A percentile compares a stretch with the other conserved stretches of the same genome.
These are phyloP conservation scores for Suillus ampliporus DNA, from an alignment of 768 basidiomycete genomes.

Conservation along the genomic window DNA sequence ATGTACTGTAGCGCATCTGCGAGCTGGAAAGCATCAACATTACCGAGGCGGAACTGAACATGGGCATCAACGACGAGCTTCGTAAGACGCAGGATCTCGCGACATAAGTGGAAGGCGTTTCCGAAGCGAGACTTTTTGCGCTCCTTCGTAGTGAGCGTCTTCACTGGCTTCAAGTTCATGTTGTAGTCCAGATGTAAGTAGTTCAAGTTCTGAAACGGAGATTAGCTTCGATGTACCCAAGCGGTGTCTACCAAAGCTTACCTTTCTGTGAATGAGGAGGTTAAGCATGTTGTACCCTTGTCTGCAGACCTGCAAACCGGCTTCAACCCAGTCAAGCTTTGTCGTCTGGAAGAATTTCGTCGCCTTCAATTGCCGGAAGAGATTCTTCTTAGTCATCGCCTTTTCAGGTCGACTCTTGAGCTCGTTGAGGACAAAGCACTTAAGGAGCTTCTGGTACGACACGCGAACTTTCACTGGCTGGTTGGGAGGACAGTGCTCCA, in stretches of 20 bases:
- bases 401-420: conserved; percentile 89
- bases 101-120: conserved; percentile 98
- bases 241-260: conserved; percentile 28
- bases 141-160: conserved; percentile 98
- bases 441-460: conserved; percentile 97
- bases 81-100: conserved; percentile 96
- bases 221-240: background rate
- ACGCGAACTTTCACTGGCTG: conserved; percentile 98
- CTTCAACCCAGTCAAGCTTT: conserved; percentile 98
- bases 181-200: conserved; percentile 97
- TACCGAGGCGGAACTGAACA: conserved; percentile 97
- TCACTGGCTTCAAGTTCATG: conserved; percentile 97
- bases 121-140: conserved; percentile 99
- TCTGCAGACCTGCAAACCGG: conserved; percentile 96
- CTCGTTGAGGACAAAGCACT: conserved; percentile 95
- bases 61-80: conserved; percentile 99
- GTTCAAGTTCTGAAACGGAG: conserved; percentile 70
- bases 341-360: conserved; percentile 99
- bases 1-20: conserved; percentile 99
- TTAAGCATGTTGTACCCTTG: conserved; percentile 99
- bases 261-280: conserved; percentile 97
- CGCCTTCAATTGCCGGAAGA: conserved; percentile 95
- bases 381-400: conserved; percentile 97
- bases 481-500: conserved; percentile 96
- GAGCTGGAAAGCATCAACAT: conserved; percentile 98